Evolutionary conservation across 2,329 filamentous ascomycete genomes (phyloP), one percentile per base, ranked within the genome.

Genomic region (Aspergillus niger): DNA sequence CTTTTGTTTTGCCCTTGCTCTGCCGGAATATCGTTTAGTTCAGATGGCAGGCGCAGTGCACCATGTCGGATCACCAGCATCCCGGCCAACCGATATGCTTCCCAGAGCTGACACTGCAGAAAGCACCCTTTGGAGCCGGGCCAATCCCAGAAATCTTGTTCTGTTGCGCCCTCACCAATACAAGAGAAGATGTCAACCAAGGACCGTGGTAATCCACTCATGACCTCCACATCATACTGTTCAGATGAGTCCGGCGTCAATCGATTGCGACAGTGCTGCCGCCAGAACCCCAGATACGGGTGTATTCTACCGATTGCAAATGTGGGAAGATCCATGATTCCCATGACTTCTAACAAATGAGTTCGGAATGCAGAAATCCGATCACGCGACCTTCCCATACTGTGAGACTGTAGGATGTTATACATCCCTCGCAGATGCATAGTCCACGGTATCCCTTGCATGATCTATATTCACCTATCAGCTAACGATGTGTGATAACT

Each of bases 341-440:
- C 72, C 71, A 74, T 71, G 3, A 72, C 72, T 41, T 74, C 71
- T 2, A 72, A 58, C 1, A 72, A 57, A 17, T 73, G 70, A 0
- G 58, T 60, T 0, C 68, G 67, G 17, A 73, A 70, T 26, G 39
- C 56, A 3, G 56, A 54, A 11, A 39, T 10, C 24, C 55, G 44
- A 6, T 24, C 24, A 15, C 53, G 58, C 1, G 22, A 22, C 26
- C 57, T 38, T 20, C 55, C 55, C 2, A 67, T 38, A 7, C 58
- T 66, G 5, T 66, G 61, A 24, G 58, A 63, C 53, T 69, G 65
- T 3, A 74, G 59, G 13, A 74, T 69, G n/a, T 63, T 69, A 58
- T 74, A 65, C 66, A 74, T 72, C 13, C 72, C 72, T 61, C 70
- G 66, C 2, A 74, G 57, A 55, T 74, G 72, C 60, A 74, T 67